Conservation (phyloP, 371 early-diverging fungal genomes). For the Scutellospora calospora region DNA sequence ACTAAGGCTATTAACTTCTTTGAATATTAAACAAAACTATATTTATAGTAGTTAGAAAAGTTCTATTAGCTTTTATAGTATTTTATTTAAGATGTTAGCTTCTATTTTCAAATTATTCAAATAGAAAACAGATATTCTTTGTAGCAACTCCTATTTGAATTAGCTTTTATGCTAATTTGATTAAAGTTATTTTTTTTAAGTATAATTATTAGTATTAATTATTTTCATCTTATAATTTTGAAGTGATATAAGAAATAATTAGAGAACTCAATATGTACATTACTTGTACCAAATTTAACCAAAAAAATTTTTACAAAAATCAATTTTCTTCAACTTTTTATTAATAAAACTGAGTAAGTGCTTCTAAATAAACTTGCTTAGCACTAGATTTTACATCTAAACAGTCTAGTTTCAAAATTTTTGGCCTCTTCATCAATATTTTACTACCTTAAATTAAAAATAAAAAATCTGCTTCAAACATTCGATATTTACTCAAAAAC, state of each 20-base stretch:
- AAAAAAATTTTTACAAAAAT: too few species aligned
- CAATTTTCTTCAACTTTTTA: too few species aligned
- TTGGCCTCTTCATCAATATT: too few species aligned
- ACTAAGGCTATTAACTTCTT: constrained; percentile 72
- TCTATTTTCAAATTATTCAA: constrained; percentile 60
- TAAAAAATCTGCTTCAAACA: too few species aligned
- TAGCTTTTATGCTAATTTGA: constrained; percentile 63
- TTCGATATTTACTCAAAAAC: too few species aligned
- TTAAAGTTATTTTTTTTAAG: constrained; percentile 55
- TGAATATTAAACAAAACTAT: constrained; percentile 67
- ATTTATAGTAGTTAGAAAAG: constrained; percentile 55
- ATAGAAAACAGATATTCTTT: constrained; percentile 66
- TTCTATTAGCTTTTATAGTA: constrained; percentile 22
- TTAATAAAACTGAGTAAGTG: too few species aligned
- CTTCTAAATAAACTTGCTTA: too few species aligned
- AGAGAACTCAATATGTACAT: too few species aligned
- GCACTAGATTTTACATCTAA: too few species aligned
- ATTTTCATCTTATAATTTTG: constrained; percentile 44
- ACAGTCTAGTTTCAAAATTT: too few species aligned
- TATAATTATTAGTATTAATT: constrained; percentile 41
- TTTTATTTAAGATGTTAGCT: constrained; percentile 20
- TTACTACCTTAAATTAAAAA: too few species aligned
- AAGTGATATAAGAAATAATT: constrained; percentile 50
- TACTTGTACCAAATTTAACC: too few species aligned
- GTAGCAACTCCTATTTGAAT: constrained; percentile 71